These are phyloP conservation scores for Neonectria neomacrospora DNA, from an alignment of 2,329 filamentous ascomycete species.

Conservation along the genomic window DNA sequence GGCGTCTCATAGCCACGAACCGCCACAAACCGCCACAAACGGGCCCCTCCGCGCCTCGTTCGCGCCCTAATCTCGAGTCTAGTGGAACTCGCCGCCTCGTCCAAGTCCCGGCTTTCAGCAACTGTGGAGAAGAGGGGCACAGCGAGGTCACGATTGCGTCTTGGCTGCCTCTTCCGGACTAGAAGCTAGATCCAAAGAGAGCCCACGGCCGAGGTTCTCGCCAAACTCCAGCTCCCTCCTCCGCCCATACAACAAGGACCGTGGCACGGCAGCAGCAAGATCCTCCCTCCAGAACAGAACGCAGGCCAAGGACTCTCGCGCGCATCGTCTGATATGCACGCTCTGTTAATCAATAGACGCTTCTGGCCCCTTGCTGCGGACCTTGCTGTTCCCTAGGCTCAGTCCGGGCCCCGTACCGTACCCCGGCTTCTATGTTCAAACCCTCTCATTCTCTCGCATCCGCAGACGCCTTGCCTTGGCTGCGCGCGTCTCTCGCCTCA, in stretches of 20 bases:
- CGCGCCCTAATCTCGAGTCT: background rate
- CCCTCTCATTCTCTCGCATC: constrained; percentile 24
- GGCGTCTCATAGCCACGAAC: background rate
- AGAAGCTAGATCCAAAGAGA: constrained; percentile 32
- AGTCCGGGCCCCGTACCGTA: constrained; percentile 14
- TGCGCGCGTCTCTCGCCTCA: constrained; percentile 14
- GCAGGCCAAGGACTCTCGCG: background rate
- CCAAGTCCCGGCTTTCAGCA: constrained; percentile 12
- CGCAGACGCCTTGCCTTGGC: background rate
- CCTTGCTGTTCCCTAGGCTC: constrained; percentile 24
- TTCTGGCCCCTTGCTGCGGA: constrained; percentile 33
- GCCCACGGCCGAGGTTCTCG: constrained; percentile 5
- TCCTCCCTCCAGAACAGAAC: background rate
- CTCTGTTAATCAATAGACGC: constrained; percentile 36
- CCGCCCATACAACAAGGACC: constrained; percentile 8
- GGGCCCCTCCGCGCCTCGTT: background rate
- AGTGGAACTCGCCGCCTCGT: background rate
- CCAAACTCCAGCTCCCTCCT: background rate
- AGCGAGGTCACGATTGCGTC: constrained; percentile 37
- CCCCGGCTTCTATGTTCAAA: constrained; percentile 19
- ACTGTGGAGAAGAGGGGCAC: constrained; percentile 24
- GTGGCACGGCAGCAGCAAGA: constrained; percentile 6
- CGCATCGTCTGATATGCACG: constrained; percentile 13
- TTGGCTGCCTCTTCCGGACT: constrained; percentile 47
- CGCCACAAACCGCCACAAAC: background rate